Conservation (phyloP, 192 early-diverging fungal species). For the Spinellus fusiger region DNA sequence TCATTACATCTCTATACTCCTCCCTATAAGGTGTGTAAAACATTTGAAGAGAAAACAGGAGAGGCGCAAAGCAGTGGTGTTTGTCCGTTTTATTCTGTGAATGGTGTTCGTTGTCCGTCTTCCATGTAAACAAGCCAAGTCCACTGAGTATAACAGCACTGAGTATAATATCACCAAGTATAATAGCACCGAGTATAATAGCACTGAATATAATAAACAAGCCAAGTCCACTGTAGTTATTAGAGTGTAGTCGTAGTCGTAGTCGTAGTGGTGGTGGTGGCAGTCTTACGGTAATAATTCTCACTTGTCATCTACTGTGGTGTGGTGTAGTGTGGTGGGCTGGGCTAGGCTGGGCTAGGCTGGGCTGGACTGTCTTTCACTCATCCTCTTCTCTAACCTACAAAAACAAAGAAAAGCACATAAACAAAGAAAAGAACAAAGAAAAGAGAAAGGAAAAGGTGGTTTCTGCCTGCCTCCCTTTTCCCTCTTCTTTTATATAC, state of each 20-base stretch:
- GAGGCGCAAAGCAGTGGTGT: conserved; percentile 47
- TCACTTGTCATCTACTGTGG: too few species aligned
- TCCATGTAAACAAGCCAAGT: not conserved
- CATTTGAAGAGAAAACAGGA: conserved; percentile 78
- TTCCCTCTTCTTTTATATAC: not conserved
- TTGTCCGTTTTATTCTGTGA: conserved; percentile 56
- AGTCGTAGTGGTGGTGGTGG: too few species aligned
- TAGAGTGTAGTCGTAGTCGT: too few species aligned
- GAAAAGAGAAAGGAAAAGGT: not conserved
- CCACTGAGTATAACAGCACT: not conserved
- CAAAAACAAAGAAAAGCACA: not conserved
- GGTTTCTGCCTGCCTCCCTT: not conserved
- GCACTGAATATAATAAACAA: too few species aligned
- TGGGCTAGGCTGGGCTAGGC: too few species aligned
- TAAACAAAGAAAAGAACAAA: conserved; percentile 1
- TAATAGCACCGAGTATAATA: too few species aligned
- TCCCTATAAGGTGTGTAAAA: conserved; percentile 76
- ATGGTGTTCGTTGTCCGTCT: conserved; percentile 33
- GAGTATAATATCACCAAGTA: conserved; percentile 2
- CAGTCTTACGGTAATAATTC: too few species aligned
- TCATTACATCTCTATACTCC: conserved; percentile 91
- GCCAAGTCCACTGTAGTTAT: too few species aligned
- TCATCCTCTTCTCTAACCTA: too few species aligned
- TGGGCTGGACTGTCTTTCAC: too few species aligned
- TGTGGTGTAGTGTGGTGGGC: too few species aligned